Evolutionary conservation across 2,329 filamentous ascomycete species (phyloP).

Genomic region (Teratosphaeria epicoccoides): DNA sequence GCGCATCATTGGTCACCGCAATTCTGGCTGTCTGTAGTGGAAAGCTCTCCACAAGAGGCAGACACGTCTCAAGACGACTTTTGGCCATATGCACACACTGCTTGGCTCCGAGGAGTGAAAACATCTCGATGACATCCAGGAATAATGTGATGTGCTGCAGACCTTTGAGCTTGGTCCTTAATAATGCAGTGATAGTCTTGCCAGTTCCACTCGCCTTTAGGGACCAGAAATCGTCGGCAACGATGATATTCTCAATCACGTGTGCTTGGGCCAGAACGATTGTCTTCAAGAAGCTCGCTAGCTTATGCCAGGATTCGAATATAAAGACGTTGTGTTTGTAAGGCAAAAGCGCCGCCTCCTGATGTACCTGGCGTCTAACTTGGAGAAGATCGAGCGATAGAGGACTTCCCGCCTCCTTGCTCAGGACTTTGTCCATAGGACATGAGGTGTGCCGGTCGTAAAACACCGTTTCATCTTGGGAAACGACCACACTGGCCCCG

Average conservation of each 20-base stretch:
- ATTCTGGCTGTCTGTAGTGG: background rate
- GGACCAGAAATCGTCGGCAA: background rate
- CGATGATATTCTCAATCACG: constrained; percentile 3
- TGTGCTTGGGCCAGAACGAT: constrained; percentile 1
- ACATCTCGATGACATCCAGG: background rate
- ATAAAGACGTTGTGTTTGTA: constrained; percentile 5
- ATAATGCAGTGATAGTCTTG: background rate
- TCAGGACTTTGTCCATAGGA: no score
- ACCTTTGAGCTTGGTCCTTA: constrained; percentile 1
- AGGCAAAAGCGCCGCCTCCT: constrained; percentile 7
- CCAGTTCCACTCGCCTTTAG: background rate
- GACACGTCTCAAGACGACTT: background rate
- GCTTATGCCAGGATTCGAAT: background rate
- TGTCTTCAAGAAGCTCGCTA: background rate
- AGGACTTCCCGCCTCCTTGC: no score
- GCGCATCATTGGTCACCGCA: background rate
- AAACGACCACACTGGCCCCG: no score
- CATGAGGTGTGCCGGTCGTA: no score
- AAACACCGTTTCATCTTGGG: no score
- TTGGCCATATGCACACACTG: no score
- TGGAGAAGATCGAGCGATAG: background rate
- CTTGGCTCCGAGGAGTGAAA: no score
- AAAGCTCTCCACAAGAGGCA: background rate
- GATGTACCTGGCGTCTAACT: constrained; percentile 5
- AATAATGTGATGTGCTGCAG: constrained; percentile 1